These are phyloP conservation scores for Arthroderma sp. DNA, from an alignment of 2,329 filamentous ascomycete genomes.

Conservation along the genomic window DNA sequence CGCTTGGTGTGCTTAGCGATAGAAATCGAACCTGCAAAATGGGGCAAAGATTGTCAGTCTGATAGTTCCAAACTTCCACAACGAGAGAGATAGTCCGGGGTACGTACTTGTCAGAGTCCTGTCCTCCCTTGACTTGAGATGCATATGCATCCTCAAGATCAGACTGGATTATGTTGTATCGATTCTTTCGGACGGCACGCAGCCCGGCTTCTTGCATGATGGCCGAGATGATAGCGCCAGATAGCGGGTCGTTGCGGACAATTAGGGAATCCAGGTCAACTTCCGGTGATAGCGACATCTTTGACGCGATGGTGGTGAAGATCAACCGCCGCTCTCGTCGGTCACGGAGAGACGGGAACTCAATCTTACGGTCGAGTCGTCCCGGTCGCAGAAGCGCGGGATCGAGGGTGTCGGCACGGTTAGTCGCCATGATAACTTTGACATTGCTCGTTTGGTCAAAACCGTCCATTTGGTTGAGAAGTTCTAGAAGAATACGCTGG, in stretches of 20 bases:
- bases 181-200: slow-evolving; percentile 87
- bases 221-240: slow-evolving; percentile 88
- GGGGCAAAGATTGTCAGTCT: not conserved
- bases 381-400: slow-evolving; percentile 88
- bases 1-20: slow-evolving; percentile 40
- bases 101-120: slow-evolving; percentile 49
- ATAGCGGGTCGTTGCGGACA: slow-evolving; percentile 88
- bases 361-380: slow-evolving; percentile 93
- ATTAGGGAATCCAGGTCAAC: slow-evolving; percentile 94
- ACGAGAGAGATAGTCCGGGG: not conserved
- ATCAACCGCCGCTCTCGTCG: slow-evolving; percentile 90
- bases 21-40: slow-evolving; percentile 74
- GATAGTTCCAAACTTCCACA: not conserved
- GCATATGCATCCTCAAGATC: slow-evolving; percentile 97
- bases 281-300: slow-evolving; percentile 95
- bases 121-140: slow-evolving; percentile 79
- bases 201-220: slow-evolving; percentile 99
- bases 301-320: slow-evolving; percentile 89
- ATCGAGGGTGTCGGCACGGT: slow-evolving; percentile 92
- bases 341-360: slow-evolving; percentile 91
- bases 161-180: slow-evolving; percentile 97
- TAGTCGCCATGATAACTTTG: slow-evolving; percentile 99
- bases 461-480: slow-evolving; percentile 99
- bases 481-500: slow-evolving; percentile 90
- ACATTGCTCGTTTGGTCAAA: slow-evolving; percentile 99